Evolutionary conservation across 2,329 filamentous ascomycete species (phyloP), one percentile per base, ranked within the genome.

Genomic region (Xylariales sp.): DNA sequence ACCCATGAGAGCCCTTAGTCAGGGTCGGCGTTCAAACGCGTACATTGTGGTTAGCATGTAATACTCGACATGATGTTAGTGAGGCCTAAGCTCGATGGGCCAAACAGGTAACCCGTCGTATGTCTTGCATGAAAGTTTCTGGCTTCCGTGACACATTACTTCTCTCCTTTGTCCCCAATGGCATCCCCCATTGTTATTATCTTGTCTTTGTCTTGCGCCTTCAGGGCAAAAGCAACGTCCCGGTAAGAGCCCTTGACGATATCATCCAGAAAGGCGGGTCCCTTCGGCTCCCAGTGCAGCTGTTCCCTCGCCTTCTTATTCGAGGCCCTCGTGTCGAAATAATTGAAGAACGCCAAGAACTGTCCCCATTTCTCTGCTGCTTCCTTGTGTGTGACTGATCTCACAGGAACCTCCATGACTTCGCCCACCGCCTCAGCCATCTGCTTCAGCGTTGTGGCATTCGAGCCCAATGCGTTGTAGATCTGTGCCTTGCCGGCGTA

Each of bases 241-340:
- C 40, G 7, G 14, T 59, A 59, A n/a, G 57, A 62, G 1, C 59
- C 58, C 1, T 40, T 38, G 18, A 14, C 34, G 18, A 58, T 50
- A 10, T 69, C 66, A 27, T 62, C 60, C 29, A 70, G 22, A 28
- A 69, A 50, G 1, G 58, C 56, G 25, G 51, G 44, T 34, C 53
- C 59, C 28, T 50, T 51, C 1, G 62, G 54, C 44, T 57, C 39
- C 66, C 66, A 71, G 4, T 60, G 65, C 38, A 71, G 46, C 52
- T 61, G 54, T 31, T 49, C 51, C 42, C 42, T 56, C 4, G 65
- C 66, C 55, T 68, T 70, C 15, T 41, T 51, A 32, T 53, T 58
- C 3, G 59, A 60, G 4, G 58, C 58, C 4, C 60, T 54, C 44
- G 63, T 65, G 44, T 61, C 54, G 3, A 48, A 36, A 2, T 45